Evolutionary conservation across 495 filamentous ascomycete species (phyloP).

Genomic region (Penicillium flavigenum): DNA sequence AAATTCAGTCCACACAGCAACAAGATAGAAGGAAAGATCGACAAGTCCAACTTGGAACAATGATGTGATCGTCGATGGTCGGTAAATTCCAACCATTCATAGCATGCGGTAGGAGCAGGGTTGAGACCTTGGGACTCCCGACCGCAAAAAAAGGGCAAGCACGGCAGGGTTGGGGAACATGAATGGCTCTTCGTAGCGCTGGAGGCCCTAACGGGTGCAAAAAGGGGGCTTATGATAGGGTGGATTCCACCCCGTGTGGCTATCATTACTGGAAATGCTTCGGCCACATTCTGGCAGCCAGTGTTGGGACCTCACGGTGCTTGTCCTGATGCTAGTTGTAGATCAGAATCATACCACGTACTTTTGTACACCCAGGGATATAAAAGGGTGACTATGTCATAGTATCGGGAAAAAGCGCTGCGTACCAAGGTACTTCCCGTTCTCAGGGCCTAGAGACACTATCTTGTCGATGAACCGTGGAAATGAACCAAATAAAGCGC

Average conservation of each 20-base stretch:
- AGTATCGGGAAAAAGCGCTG: not conserved
- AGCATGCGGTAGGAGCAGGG: not conserved
- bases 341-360: not conserved
- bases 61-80: constrained; percentile 5
- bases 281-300: constrained; percentile 18
- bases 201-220: constrained; percentile 20
- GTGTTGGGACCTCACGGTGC: constrained; percentile 12
- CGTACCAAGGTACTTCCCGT: not conserved
- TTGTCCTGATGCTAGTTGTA: constrained; percentile 4
- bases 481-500: constrained; percentile 9
- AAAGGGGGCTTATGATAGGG: constrained; percentile 25
- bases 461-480: not conserved
- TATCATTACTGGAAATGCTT: constrained; percentile 35
- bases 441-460: not conserved
- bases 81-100: constrained; percentile 9
- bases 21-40: constrained; percentile 50
- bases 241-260: constrained; percentile 21
- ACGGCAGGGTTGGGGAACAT: constrained; percentile 17
- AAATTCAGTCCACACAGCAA: constrained; percentile 23
- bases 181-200: constrained; percentile 16
- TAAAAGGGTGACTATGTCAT: not conserved
- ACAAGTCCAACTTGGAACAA: constrained; percentile 3
- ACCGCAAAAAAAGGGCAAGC: constrained; percentile 13
- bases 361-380: not conserved
- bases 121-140: constrained; percentile 1